These are phyloP conservation scores for Lachnellula subtilissima DNA, from an alignment of 2,329 filamentous ascomycete genomes.

Conservation along the genomic window DNA sequence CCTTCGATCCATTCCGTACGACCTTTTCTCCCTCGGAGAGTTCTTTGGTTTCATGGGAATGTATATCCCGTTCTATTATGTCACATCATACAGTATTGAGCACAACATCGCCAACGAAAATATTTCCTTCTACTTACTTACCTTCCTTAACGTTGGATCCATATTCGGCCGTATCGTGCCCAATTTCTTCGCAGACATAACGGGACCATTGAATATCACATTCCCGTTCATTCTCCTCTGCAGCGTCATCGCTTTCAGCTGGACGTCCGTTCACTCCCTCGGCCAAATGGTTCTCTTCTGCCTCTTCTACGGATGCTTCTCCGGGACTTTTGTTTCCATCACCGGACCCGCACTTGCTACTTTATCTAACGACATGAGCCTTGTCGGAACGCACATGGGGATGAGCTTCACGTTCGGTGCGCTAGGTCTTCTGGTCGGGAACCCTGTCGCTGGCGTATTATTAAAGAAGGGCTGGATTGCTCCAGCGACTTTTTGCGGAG, in stretches of 20 bases:
- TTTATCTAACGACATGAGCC: conserved; percentile 32
- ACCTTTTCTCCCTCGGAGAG: conserved; percentile 11
- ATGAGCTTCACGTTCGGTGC: conserved; percentile 43
- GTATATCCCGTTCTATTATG: conserved; percentile 49
- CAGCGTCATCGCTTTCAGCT: conserved; percentile 47
- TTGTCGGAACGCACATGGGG: conserved; percentile 54
- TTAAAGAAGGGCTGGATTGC: conserved; percentile 48
- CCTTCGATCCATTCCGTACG: conserved; percentile 21
- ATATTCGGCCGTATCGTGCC: conserved; percentile 52
- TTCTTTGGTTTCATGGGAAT: conserved; percentile 38
- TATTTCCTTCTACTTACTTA: conserved; percentile 17
- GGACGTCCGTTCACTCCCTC: conserved; percentile 42
- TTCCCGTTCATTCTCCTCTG: conserved; percentile 43
- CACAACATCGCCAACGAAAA: conserved; percentile 34
- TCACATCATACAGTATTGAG: conserved; percentile 20
- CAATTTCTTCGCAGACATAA: conserved; percentile 46
- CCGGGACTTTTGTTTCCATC: conserved; percentile 53
- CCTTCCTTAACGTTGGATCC: conserved; percentile 30
- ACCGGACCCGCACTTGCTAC: conserved; percentile 11
- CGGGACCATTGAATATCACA: conserved; percentile 46
- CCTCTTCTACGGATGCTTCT: conserved; percentile 63
- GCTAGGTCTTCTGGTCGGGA: conserved; percentile 31
- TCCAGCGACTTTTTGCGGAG: conserved; percentile 51
- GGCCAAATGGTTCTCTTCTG: conserved; percentile 58
- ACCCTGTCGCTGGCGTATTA: conserved; percentile 33